Conservation (phyloP, 805 yeast genomes). For the Candida orba region DNA sequence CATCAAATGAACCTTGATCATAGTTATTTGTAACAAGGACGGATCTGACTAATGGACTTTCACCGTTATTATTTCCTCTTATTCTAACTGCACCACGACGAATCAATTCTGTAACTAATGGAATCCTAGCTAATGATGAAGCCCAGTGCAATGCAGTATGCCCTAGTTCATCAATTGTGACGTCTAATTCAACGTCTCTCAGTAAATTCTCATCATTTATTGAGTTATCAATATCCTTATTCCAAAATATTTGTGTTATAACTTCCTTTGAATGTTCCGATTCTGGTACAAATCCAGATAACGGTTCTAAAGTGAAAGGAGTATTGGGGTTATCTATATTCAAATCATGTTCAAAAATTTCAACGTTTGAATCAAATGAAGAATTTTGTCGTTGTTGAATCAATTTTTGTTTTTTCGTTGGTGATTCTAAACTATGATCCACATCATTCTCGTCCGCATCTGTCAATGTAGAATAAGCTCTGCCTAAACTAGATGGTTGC, state of each 20-base stretch:
- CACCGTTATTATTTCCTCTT: constrained; percentile 78
- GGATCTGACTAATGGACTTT: constrained; percentile 79
- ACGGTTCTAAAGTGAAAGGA: constrained; percentile 44
- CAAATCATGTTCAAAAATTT: constrained; percentile 31
- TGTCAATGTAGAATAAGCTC: constrained; percentile 26
- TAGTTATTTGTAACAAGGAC: constrained; percentile 78
- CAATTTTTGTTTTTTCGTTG: constrained; percentile 30
- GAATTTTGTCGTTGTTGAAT: neutral
- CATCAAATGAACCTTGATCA: constrained; percentile 69
- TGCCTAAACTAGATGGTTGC: constrained; percentile 19
- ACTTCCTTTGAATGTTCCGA: constrained; percentile 35
- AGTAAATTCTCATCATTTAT: constrained; percentile 21
- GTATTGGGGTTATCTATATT: constrained; percentile 34
- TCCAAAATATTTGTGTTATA: constrained; percentile 45
- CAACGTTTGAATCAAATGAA: constrained; percentile 9
- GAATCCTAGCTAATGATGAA: constrained; percentile 75
- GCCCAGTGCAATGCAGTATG: constrained; percentile 96
- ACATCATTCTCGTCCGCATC: constrained; percentile 25
- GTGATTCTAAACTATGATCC: constrained; percentile 24
- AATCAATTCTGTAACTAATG: constrained; percentile 63
- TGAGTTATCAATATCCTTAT: constrained; percentile 30
- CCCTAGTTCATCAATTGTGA: constrained; percentile 88
- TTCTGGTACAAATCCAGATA: constrained; percentile 25
- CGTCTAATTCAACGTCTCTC: constrained; percentile 53
- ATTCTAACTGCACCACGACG: constrained; percentile 59